A percentile compares a stretch with the other conserved stretches of the same genome.
These are phyloP conservation scores for Bipolaris victoriae DNA, from an alignment of 2,329 filamentous ascomycete species.

Conservation along the genomic window DNA sequence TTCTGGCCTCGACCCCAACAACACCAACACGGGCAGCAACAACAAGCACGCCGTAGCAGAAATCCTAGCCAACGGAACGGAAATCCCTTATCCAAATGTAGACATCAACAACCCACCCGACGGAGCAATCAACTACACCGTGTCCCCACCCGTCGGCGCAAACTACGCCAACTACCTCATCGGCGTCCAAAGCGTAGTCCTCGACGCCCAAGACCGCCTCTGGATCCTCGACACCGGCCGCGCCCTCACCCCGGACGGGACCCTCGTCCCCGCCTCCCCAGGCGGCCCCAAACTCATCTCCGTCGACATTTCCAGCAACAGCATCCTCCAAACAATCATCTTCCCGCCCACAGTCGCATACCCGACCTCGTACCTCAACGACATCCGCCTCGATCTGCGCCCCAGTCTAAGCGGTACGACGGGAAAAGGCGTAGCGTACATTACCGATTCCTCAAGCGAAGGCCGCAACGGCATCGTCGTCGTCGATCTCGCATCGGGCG, in stretches of 20 bases:
- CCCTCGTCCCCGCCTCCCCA: slow-evolving; percentile 52
- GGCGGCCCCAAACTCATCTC: slow-evolving; percentile 61
- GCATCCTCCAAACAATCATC: slow-evolving; percentile 58
- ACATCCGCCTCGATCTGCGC: slow-evolving; percentile 61
- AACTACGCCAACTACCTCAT: slow-evolving; percentile 59
- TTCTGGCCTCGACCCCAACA: slow-evolving; percentile 55
- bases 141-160: slow-evolving; percentile 52
- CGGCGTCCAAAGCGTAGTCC: slow-evolving; percentile 60
- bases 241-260: slow-evolving; percentile 51
- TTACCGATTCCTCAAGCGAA: slow-evolving; percentile 58
- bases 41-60: slow-evolving; percentile 59
- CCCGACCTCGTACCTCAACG: slow-evolving; percentile 60
- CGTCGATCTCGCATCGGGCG: slow-evolving; percentile 57
- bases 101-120: slow-evolving; percentile 58
- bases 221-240: slow-evolving; percentile 63
- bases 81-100: slow-evolving; percentile 52
- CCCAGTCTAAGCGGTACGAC: slow-evolving; percentile 47
- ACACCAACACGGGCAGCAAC: slow-evolving; percentile 52
- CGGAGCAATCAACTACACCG: slow-evolving; percentile 60
- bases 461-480: slow-evolving; percentile 58
- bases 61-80: slow-evolving; percentile 52
- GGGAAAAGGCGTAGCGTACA: slow-evolving; percentile 59
- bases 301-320: slow-evolving; percentile 55
- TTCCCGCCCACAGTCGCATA: slow-evolving; percentile 57
- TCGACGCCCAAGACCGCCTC: slow-evolving; percentile 57